Conservation (phyloP, 371 early-diverging fungal genomes). For the Chytridiales sp. region DNA sequence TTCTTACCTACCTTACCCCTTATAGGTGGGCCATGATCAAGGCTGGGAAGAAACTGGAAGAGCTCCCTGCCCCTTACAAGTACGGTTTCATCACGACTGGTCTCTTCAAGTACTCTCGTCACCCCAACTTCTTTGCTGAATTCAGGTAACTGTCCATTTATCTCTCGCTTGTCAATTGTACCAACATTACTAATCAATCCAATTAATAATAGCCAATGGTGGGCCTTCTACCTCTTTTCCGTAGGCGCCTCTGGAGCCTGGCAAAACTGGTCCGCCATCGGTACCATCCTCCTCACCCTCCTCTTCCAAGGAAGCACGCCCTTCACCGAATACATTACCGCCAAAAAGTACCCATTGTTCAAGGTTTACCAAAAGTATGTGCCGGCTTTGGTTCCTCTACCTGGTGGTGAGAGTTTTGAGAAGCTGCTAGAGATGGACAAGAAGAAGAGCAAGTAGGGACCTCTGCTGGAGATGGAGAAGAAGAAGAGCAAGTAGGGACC, state of each 20-base stretch:
- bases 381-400: too few relatives aligned
- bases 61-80: conserved; percentile 30
- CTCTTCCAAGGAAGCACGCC: conserved; percentile 74
- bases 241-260: conserved; percentile 42
- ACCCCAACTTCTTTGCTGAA: conserved; percentile 85
- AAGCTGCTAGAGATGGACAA: too few relatives aligned
- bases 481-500: too few relatives aligned
- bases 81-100: conserved; percentile 74
- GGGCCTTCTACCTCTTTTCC: conserved; percentile 56
- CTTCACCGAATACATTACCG: conserved; percentile 75
- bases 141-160: conserved; percentile 61
- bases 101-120: conserved; percentile 68
- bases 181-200: neutral
- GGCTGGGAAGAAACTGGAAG: conserved; percentile 13
- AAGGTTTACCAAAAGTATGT: too few relatives aligned
- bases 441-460: too few relatives aligned
- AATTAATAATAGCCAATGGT: conserved; percentile 7
- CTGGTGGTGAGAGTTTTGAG: too few relatives aligned
- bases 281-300: conserved; percentile 55
- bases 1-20: neutral
- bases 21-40: conserved; percentile 18
- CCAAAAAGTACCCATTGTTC: conserved; percentile 73
- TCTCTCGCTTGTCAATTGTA: conserved; percentile 31
- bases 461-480: too few relatives aligned
- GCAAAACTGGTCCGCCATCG: conserved; percentile 62